Evolutionary conservation across 192 early-diverging fungal genomes (phyloP), one percentile per base, ranked within the genome.

Genomic region (Coemansia guatemalensis): DNA sequence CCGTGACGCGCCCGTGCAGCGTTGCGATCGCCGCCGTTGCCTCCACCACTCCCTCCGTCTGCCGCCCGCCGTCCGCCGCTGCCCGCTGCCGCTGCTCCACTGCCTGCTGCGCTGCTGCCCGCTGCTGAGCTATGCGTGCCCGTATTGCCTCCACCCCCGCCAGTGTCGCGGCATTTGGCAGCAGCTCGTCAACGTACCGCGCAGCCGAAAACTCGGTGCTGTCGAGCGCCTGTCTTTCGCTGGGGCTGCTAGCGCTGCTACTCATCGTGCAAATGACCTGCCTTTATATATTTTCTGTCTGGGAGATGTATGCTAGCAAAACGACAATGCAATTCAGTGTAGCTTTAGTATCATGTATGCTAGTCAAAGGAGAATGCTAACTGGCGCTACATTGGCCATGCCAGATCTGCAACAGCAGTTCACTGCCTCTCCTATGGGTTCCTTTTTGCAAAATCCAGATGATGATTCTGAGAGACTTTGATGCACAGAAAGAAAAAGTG

Each of bases 121-220:
- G 87, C 53, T 88, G 87, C 18, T 56, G 60, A 25, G 84, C 73
- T 11, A 95, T 75, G 49, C 86, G 89, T 9, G 63, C 61, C 5
- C 88, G 69, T 0, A 91, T 90, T 12, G 72, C 63, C 56, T 95
- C 94, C 8, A 92, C 69, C 3, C 63, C 32, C 26, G 69, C 70
- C 17, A 82, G 59, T 23, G 74, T 60, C 9, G 55, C 57, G 4
- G 58, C 90, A 82, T 87, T 83, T 5, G 89, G 88, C 82, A 95
- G 90, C 64, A 94, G 75, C 11, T 75, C 64, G 77, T 97, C 94
- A 61, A 97, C 82, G 73, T 89, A 94, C 27, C 87, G 83, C 1
- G 85, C 84, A 2, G 90, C 84, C 62, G 88, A 85, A 62, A 95
- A 93, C 30, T 88, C 85, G 4, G 55, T 26, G 26, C 64, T 56